Conservation (phyloP, 73 alveolate genomes). For the Paramecium primaurelia region DNA sequence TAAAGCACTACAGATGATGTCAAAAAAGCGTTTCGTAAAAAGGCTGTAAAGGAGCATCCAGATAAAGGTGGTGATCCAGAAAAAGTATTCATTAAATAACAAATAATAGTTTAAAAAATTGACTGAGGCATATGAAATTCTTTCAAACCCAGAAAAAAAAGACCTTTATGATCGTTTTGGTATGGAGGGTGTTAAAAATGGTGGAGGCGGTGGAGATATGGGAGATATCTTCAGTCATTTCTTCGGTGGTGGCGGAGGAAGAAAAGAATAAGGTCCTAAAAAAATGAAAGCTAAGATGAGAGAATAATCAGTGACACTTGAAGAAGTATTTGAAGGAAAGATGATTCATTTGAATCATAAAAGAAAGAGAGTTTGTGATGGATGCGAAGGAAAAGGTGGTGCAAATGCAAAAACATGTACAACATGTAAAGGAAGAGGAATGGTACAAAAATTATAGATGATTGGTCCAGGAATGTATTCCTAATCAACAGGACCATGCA, state of each 20-base stretch:
- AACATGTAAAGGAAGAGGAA: conserved; percentile 94
- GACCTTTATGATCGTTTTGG: conserved; percentile 97
- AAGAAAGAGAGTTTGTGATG: conserved; percentile 85
- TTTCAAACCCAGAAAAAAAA: conserved; percentile 92
- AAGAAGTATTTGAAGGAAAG: conserved; percentile 92
- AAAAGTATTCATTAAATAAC: conserved; percentile 21
- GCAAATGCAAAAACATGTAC: conserved; percentile 86
- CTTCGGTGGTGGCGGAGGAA: conserved; percentile 85
- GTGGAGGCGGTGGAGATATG: conserved; percentile 87
- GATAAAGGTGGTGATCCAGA: conserved; percentile 98
- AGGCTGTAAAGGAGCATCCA: conserved; percentile 93
- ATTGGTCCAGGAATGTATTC: conserved; percentile 96
- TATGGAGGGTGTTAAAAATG: conserved; percentile 95
- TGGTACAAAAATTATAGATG: conserved; percentile 81
- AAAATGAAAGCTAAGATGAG: conserved; percentile 86
- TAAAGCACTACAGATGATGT: conserved; percentile 79
- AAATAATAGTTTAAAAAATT: conserved; percentile 83
- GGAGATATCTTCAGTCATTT: conserved; percentile 86
- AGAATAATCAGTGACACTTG: conserved; percentile 83
- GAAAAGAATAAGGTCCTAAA: conserved; percentile 75
- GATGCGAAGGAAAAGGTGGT: conserved; percentile 93
- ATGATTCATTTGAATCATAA: conserved; percentile 83
- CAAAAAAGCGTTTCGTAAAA: conserved; percentile 87
- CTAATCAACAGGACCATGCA: conserved; percentile 89
- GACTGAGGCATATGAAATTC: conserved; percentile 89